Evolutionary conservation across 2,329 filamentous ascomycete genomes (phyloP).

Genomic region (Exophiala phaeomuriformis): DNA sequence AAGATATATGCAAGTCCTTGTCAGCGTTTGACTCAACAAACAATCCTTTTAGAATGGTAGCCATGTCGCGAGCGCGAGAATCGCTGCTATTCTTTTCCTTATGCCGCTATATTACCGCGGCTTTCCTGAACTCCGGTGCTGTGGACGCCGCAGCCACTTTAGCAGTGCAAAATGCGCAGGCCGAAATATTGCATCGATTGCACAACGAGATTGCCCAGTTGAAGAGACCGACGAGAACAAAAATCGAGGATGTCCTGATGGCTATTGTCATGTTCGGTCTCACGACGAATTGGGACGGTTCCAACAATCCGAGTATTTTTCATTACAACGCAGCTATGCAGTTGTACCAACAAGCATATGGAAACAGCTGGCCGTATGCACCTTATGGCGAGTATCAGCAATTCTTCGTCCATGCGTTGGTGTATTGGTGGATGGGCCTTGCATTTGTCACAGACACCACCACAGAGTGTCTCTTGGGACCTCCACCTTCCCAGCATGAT

Average conservation of each 20-base stretch:
- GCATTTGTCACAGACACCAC: constrained; percentile 1
- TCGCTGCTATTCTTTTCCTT: constrained; percentile 11
- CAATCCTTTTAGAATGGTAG: not conserved
- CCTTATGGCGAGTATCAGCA: not conserved
- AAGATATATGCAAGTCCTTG: constrained; percentile 4
- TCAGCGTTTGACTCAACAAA: not conserved
- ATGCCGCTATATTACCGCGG: constrained; percentile 5
- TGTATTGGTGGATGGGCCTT: constrained; percentile 13
- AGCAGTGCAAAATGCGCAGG: constrained; percentile 2
- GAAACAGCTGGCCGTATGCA: not conserved
- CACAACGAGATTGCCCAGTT: constrained; percentile 3
- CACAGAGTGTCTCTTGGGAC: not conserved
- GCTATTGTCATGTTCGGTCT: constrained; percentile 9
- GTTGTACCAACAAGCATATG: not conserved
- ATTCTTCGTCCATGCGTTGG: constrained; percentile 4
- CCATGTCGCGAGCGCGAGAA: not conserved
- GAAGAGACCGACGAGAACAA: not conserved
- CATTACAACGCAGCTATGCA: constrained; percentile 8
- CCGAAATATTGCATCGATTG: constrained; percentile 4
- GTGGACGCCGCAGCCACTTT: not conserved
- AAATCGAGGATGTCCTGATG: constrained; percentile 3
- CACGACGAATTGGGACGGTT: constrained; percentile 9
- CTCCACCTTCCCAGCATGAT: not conserved
- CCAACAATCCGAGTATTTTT: not conserved
- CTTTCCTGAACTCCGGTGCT: not conserved